Evolutionary conservation across 2,329 filamentous ascomycete genomes (phyloP).

Genomic region (Pestalotiopsis fici): DNA sequence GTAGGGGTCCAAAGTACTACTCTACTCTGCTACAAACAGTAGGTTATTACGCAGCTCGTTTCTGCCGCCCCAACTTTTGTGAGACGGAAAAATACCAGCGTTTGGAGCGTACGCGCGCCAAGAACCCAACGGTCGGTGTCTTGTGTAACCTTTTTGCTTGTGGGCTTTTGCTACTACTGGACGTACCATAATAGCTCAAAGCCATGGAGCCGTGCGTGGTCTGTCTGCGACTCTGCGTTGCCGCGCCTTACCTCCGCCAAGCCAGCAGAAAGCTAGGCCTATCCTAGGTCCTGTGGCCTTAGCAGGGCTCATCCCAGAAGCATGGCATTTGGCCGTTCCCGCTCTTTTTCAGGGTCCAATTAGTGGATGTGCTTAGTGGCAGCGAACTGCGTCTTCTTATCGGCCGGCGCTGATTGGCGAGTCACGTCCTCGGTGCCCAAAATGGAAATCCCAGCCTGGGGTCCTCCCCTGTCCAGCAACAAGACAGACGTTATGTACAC

Average conservation of each 20-base stretch:
- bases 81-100: too few relatives aligned
- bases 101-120: background rate
- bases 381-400: background rate
- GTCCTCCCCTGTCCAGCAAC: background rate
- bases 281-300: background rate
- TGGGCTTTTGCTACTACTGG: too few relatives aligned
- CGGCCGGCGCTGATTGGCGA: slow-evolving; percentile 2
- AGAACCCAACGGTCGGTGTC: background rate
- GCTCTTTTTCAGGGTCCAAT: slow-evolving; percentile 7
- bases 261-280: background rate
- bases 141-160: too few relatives aligned
- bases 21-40: too few relatives aligned
- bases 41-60: background rate
- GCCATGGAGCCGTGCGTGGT: too few relatives aligned
- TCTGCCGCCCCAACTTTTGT: background rate
- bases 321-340: background rate
- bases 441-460: slow-evolving; percentile 1
- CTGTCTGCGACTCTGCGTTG: background rate
- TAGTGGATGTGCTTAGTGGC: slow-evolving; percentile 1
- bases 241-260: background rate
- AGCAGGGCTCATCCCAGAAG: background rate
- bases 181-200: too few relatives aligned
- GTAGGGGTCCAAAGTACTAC: background rate
- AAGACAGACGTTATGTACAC: background rate
- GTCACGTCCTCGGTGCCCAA: background rate